Percentiles rank a stretch among this genome's conserved stretches.
These are phyloP conservation scores for Anisogramma anomala DNA, from an alignment of 2,329 filamentous ascomycete species.

Conservation along the genomic window DNA sequence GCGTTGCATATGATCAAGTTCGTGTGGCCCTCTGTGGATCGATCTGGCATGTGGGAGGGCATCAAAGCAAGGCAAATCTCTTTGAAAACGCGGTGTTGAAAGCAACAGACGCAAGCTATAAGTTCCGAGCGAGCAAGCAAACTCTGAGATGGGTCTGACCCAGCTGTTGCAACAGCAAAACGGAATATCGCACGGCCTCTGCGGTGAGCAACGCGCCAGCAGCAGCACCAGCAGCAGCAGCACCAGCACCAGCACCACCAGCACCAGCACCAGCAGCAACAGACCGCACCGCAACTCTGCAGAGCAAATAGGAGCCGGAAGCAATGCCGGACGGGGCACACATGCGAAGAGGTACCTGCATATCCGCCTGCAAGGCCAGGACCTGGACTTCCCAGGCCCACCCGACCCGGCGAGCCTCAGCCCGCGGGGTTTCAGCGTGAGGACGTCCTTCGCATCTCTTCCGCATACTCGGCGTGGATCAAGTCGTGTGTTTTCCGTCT, in stretches of 20 bases:
- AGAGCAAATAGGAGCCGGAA: constrained; percentile 3
- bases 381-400: background rate
- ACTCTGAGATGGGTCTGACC: constrained; percentile 23
- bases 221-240: too few species aligned
- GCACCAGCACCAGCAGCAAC: too few species aligned
- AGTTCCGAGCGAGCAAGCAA: constrained; percentile 16
- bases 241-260: too few species aligned
- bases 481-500: background rate
- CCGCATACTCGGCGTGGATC: background rate
- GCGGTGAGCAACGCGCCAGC: too few species aligned
- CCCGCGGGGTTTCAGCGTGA: background rate
- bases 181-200: constrained; percentile 18
- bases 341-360: constrained; percentile 1
- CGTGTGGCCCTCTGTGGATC: background rate
- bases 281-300: constrained; percentile 3
- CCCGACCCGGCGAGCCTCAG: background rate
- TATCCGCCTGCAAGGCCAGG: constrained; percentile 1
- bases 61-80: constrained; percentile 11
- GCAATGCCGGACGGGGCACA: background rate
- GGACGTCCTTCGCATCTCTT: too few species aligned
- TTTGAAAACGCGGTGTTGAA: constrained; percentile 12
- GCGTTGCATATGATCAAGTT: background rate
- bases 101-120: constrained; percentile 11
- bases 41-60: too few species aligned
- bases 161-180: constrained; percentile 31